phyloP scores from a whole-genome alignment of 768 basidiomycete species.

The Pleurotus platypus region DNA sequence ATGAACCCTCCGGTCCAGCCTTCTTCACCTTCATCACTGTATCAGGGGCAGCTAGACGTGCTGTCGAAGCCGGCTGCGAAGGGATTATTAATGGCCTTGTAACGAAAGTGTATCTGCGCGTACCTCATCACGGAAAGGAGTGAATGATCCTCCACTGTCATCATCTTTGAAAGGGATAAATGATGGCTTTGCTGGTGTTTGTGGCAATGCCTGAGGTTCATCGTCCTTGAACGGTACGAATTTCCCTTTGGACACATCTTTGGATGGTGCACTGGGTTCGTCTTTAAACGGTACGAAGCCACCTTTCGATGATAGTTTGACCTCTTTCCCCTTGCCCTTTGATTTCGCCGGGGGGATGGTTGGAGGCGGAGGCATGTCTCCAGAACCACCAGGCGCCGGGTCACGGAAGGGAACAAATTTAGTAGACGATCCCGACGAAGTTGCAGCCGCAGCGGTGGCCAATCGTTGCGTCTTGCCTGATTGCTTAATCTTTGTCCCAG shows the following conservation, averaged over 20 bases:
- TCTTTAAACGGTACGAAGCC: conserved; percentile 17
- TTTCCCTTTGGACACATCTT: conserved; percentile 24
- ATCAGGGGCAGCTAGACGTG: conserved; percentile 36
- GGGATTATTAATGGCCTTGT: conserved; percentile 4
- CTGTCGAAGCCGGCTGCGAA: conserved; percentile 23
- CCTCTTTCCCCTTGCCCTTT: conserved; percentile 23
- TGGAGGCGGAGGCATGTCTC: conserved; percentile 40
- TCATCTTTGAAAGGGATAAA: conserved; percentile 20
- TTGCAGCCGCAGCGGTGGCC: conserved; percentile 29
- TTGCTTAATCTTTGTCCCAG: conserved; percentile 63
- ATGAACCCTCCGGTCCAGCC: conserved; percentile 35
- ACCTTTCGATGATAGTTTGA: conserved; percentile 26
- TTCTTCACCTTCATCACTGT: conserved; percentile 69
- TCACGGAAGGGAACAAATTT: conserved; percentile 68
- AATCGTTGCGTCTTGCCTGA: conserved; percentile 54
- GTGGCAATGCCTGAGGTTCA: conserved; percentile 16
- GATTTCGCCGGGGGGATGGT: conserved; percentile 19
- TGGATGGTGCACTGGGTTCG: conserved; percentile 2
- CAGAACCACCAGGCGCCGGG: conserved; percentile 33
- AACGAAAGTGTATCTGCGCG: conserved; percentile 15
- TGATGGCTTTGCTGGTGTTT: conserved; percentile 22
- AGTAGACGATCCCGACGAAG: conserved; percentile 32
- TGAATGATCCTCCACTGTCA: conserved; percentile 49
- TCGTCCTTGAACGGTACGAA: conserved; percentile 40
- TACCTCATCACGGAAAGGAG: conserved; percentile 74